Percentiles rank a stretch among this genome's conserved stretches.
Conservation (phyloP, 169 alveolate genomes). For the Plasmodium malariae region DNA sequence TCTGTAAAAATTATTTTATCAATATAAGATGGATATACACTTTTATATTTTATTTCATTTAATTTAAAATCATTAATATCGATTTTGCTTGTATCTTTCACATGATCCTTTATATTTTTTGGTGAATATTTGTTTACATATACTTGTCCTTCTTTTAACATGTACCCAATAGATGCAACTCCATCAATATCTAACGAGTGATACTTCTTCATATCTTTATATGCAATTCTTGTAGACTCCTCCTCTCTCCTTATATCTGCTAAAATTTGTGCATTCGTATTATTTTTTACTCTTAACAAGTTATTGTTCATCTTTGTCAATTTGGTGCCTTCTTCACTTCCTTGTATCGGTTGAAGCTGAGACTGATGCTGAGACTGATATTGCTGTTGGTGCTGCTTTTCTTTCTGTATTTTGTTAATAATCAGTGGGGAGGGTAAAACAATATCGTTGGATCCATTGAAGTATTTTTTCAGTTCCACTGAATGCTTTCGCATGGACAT, state of each 20-base stretch:
- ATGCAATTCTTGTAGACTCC: not conserved
- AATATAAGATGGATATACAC: conserved; percentile 89
- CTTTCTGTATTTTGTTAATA: conserved; percentile 48
- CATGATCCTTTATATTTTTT: conserved; percentile 80
- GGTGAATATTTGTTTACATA: conserved; percentile 92
- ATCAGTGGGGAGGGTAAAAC: conserved; percentile 77
- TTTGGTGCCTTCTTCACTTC: no score
- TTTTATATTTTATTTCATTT: conserved; percentile 80
- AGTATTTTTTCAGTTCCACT: conserved; percentile 87
- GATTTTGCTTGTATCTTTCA: conserved; percentile 78
- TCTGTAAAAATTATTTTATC: conserved; percentile 96
- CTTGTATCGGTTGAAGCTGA: no score
- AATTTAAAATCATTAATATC: conserved; percentile 78
- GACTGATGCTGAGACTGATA: no score
- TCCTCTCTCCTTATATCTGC: not conserved
- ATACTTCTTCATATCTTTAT: conserved; percentile 62
- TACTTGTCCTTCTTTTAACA: conserved; percentile 93
- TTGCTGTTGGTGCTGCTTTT: conserved; percentile 13
- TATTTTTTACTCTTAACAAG: not conserved
- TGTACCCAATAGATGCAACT: conserved; percentile 93
- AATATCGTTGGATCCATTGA: conserved; percentile 85
- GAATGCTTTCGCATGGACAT: conserved; percentile 85
- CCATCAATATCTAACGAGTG: conserved; percentile 94
- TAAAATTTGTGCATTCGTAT: not conserved
- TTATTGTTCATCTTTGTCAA: not conserved